Base-by-base conservation (phyloP, 768 basidiomycete genomes). In the Cubamyces sp. region DNA sequence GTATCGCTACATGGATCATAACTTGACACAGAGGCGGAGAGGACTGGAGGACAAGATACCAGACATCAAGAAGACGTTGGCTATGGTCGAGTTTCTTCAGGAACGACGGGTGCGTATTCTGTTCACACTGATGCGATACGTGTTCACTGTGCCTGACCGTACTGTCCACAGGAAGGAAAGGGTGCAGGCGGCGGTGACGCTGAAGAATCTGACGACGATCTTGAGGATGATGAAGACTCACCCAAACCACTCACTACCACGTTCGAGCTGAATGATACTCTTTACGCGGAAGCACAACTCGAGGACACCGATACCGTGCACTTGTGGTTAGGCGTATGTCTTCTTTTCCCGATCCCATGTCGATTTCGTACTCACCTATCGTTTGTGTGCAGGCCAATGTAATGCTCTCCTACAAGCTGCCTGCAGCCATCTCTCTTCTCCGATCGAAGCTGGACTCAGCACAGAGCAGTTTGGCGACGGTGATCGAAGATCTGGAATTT, bases 1-100 rank as follows among this genome's bases (percentile, higher is more conserved):
- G 81, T 98, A 99, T 80, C 90, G 92, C 52, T 98, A 96, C 77
- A 98, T 99, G 96, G 96, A 98, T 68, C 78, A 85, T 16, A 95
- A 87, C 71, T 79, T 96, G 51, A 79, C 87, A 6, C 90, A 94
- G 70, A 84, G 95, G 48, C 82, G 90, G 55, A 82, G 82, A 54
- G 86, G 89, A 18, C 81, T 98, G 5, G 90, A 95, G 68, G 91
- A 93, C 64, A 98, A 99, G 81, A 95, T 98, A 40, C 96, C 96
- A 0, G 97, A 99, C 74, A 94, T 98, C 70, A 85, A 84, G 69
- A 94, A 95, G 78, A 98, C 96, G 2, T 76, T 99, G 45, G 82
- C 82, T 64, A 96, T 98, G 85, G 93, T 98, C 21, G 86, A 90
- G 70, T 92, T 84, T 72, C 73, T 97, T 25, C 84, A 87, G 65